Base-by-base conservation (phyloP, 2,329 filamentous ascomycete species). In the Fusarium mundagurra region DNA sequence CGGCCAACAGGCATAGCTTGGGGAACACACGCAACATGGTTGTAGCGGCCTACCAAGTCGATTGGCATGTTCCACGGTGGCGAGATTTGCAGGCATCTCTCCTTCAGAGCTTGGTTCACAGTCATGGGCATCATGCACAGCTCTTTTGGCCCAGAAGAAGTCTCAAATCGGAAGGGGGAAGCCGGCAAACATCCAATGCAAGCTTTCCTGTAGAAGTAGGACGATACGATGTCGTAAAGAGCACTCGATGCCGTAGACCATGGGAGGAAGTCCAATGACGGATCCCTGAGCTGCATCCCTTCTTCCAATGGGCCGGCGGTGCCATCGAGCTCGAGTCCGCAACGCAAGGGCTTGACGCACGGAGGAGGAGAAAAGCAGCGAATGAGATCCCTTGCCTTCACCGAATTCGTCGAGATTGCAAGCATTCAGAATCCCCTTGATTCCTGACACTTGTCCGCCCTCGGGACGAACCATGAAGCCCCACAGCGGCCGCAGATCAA, bases 401-500 rank as follows among this genome's bases (percentile, higher is more conserved):
- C 82, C 82, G 82, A 82, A 78, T 79, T 77, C 78, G 77, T 71
- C 66, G 69, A 73, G 71, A 74, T 69, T 74, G 71, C 72, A 73
- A 78, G 79, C 78, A 74, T 78, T 78, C 71, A 75, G 77, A 73
- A 76, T 79, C 64, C 75, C 76, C 78, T 79, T 76, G 77, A 75
- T 75, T 76, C 70, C 72, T 82, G 80, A 83, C 81, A 82, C 77
- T 82, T 82, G 80, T 82, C 80, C 75, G 75, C 73, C 77, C 69
- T 79, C 77, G 79, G 80, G 78, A 83, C 80, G 81, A 83, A 83
- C 80, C 78, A 83, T 78, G 71, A 78, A 59, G 81, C 78, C 81
- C 83, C 82, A 83, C 83, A 80, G 69, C 77, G 83, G 82, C 82
- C 82, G 83, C 83, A 83, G 79, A 81, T 81, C 80, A 76, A 80